Conservation (phyloP, 441 rosid species). For the Arabidopsis hybrid region DNA sequence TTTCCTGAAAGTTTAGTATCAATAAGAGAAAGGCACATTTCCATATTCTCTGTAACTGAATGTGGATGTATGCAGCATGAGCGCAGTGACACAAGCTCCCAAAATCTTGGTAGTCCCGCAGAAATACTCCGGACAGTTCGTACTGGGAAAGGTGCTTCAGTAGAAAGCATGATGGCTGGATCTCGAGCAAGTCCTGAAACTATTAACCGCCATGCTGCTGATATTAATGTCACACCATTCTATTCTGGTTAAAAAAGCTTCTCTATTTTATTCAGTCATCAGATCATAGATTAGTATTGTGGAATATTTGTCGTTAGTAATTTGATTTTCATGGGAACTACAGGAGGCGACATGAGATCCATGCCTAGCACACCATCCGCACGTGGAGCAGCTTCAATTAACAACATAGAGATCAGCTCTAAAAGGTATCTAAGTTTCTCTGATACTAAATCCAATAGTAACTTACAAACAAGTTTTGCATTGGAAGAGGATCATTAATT, state of each 20-base stretch:
- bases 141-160: constrained; percentile 43
- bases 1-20: constrained; percentile 4
- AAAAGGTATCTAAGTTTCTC: constrained; percentile 52
- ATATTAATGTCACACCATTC: constrained; percentile 57
- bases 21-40: constrained; percentile 23
- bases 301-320: constrained; percentile 1
- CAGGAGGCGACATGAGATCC: constrained; percentile 70
- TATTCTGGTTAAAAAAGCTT: constrained; percentile 60
- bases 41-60: constrained; percentile 40
- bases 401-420: constrained; percentile 52
- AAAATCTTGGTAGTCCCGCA: constrained; percentile 48
- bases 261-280: constrained; percentile 12
- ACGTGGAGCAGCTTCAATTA: constrained; percentile 46
- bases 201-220: constrained; percentile 44
- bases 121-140: constrained; percentile 55
- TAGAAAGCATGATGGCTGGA: constrained; percentile 52
- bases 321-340: constrained; percentile 33
- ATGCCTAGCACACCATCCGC: constrained; percentile 77
- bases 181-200: constrained; percentile 49
- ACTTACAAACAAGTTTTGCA: constrained; percentile 22
- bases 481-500: constrained; percentile 32
- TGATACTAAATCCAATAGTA: constrained; percentile 21
- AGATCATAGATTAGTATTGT: constrained; percentile 28
- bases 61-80: constrained; percentile 54
- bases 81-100: constrained; percentile 54